phyloP scores from a whole-genome alignment of 441 rosid genomes.

The Arabidopsis hybrid region DNA sequence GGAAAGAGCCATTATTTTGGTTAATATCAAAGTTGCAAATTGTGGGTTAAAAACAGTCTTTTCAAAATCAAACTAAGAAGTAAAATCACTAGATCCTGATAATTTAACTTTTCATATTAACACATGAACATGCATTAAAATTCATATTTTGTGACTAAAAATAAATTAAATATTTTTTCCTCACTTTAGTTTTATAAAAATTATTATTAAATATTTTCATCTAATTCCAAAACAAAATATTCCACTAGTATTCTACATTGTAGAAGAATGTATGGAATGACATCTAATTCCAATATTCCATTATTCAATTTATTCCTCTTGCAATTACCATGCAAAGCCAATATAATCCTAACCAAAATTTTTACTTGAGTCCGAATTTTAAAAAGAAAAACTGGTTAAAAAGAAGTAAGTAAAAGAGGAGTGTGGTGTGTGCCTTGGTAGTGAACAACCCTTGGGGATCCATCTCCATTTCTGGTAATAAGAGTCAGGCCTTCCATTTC shows the following conservation, averaged over 20 bases:
- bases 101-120: no score
- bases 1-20: neutral
- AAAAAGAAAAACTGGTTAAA: neutral
- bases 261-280: no score
- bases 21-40: neutral
- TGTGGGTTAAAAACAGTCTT: conserved; percentile 1
- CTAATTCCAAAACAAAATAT: no score
- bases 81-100: neutral
- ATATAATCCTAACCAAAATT: no score
- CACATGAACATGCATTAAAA: no score
- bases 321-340: no score
- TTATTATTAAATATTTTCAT: no score
- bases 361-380: no score
- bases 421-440: conserved; percentile 64
- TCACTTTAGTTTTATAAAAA: no score
- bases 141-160: neutral
- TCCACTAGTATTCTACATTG: no score
- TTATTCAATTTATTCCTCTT: no score
- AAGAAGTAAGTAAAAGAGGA: neutral
- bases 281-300: no score
- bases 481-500: conserved; percentile 93
- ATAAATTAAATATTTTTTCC: neutral
- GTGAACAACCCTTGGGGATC: conserved; percentile 76
- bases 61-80: neutral
- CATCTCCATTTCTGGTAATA: conserved; percentile 92